These are phyloP conservation scores for Penicillium odoratum DNA, from an alignment of 495 filamentous ascomycete species.

Conservation along the genomic window DNA sequence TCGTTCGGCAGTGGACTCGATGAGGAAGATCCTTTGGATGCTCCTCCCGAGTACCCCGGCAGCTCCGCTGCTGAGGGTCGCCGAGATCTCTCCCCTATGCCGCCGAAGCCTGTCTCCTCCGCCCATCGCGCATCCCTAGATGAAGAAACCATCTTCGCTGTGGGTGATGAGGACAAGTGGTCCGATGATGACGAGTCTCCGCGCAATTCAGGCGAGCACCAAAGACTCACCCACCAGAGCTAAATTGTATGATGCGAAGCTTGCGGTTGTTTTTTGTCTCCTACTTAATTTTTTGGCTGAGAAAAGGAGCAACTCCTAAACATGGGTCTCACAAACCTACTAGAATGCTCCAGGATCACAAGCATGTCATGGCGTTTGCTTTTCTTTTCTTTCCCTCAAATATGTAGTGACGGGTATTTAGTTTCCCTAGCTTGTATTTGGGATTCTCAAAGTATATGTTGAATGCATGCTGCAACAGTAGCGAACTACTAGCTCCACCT, in stretches of 20 bases:
- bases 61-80: constrained; percentile 30
- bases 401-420: constrained; percentile 12
- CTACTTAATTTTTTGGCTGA: neutral
- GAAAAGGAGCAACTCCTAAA: neutral
- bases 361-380: constrained; percentile 35
- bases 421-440: constrained; percentile 17
- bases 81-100: constrained; percentile 50
- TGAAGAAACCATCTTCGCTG: constrained; percentile 91
- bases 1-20: constrained; percentile 86
- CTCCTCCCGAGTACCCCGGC: constrained; percentile 35
- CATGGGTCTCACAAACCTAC: neutral
- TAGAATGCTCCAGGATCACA: constrained; percentile 14
- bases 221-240: constrained; percentile 56
- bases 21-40: constrained; percentile 55
- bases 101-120: constrained; percentile 52
- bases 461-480: constrained; percentile 6
- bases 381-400: constrained; percentile 7
- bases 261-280: neutral
- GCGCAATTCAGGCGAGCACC: constrained; percentile 55
- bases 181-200: constrained; percentile 63
- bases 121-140: constrained; percentile 70
- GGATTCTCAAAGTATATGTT: constrained; percentile 7
- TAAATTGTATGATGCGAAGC: constrained; percentile 1
- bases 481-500: neutral
- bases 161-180: constrained; percentile 83